Conservation (phyloP, 495 filamentous ascomycete species). For the Poronia punctata region DNA sequence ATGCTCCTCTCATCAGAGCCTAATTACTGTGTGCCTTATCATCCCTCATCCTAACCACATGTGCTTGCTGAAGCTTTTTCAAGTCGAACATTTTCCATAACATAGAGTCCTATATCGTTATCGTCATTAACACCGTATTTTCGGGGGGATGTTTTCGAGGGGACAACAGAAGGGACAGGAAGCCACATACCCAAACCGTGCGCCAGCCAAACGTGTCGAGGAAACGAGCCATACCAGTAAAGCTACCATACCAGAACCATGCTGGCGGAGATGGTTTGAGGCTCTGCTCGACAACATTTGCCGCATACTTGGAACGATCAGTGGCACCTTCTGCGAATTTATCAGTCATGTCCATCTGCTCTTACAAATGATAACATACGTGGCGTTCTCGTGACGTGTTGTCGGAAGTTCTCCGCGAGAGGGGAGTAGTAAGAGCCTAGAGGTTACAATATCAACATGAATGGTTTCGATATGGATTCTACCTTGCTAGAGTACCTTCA, state of each 20-base stretch:
- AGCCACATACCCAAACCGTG: slow-evolving; percentile 5
- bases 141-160: neutral
- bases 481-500: no score
- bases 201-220: slow-evolving; percentile 3
- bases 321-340: neutral
- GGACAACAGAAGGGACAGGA: neutral
- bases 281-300: slow-evolving; percentile 6
- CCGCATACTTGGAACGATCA: slow-evolving; percentile 5
- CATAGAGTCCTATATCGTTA: neutral
- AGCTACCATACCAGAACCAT: slow-evolving; percentile 11
- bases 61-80: neutral
- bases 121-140: neutral
- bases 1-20: no score
- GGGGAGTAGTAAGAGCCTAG: neutral
- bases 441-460: neutral
- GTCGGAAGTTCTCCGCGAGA: neutral
- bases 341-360: neutral
- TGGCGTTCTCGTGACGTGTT: slow-evolving; percentile 4
- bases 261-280: slow-evolving; percentile 3
- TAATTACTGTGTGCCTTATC: no score
- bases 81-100: neutral
- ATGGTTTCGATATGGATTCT: no score
- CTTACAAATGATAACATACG: slow-evolving; percentile 1
- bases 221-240: neutral
- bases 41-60: neutral